phyloP scores from a whole-genome alignment of 1,284 basidiomycete species.

The Hymenochaete sp. region DNA sequence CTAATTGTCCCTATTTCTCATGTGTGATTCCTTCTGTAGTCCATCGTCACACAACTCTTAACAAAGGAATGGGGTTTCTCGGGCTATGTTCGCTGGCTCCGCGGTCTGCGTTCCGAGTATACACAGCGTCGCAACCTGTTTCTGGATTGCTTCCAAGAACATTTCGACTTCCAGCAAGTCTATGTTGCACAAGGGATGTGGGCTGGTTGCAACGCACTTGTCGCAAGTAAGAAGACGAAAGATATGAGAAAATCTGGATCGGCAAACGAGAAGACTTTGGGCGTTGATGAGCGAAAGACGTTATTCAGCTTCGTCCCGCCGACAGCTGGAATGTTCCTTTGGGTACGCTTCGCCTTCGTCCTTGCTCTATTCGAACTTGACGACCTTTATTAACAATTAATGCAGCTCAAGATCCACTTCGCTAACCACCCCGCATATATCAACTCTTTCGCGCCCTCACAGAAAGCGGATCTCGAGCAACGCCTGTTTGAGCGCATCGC shows the following conservation, averaged over 20 bases:
- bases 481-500: conserved; percentile 50
- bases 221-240: conserved; percentile 33
- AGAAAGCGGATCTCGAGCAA: conserved; percentile 36
- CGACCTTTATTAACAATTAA: neutral
- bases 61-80: conserved; percentile 54
- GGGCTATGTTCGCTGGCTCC: conserved; percentile 73
- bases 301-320: conserved; percentile 68
- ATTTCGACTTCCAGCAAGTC: conserved; percentile 38
- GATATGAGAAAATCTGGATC: neutral
- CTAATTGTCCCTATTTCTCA: neutral
- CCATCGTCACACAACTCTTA: conserved; percentile 55
- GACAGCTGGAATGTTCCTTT: conserved; percentile 61
- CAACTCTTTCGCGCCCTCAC: conserved; percentile 34
- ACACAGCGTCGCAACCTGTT: conserved; percentile 49
- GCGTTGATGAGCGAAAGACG: conserved; percentile 36
- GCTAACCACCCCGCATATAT: conserved; percentile 51
- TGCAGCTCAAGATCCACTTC: conserved; percentile 56
- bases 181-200: conserved; percentile 28
- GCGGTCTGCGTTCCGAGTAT: conserved; percentile 52
- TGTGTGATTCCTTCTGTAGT: conserved; percentile 26
- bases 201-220: conserved; percentile 35
- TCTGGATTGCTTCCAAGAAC: conserved; percentile 45
- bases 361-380: conserved; percentile 1
- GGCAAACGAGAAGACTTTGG: conserved; percentile 21
- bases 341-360: conserved; percentile 34